phyloP scores from a whole-genome alignment of 192 early-diverging fungal species.

The Entrophospora sp. region DNA sequence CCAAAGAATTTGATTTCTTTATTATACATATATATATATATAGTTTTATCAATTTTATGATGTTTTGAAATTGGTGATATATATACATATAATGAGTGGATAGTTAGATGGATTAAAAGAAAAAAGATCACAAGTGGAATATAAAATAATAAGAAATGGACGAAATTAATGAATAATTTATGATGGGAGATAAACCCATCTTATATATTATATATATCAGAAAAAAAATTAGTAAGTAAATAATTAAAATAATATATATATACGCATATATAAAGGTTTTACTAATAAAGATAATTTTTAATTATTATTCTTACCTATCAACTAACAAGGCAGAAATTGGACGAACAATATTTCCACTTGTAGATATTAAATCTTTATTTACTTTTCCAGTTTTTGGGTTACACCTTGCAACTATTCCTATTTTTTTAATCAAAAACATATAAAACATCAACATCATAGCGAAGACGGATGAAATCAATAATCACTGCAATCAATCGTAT shows the following conservation, averaged over 20 bases:
- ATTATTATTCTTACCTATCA: conserved; percentile 31
- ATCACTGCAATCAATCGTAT: background rate
- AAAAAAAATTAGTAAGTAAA: no score
- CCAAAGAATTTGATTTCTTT: conserved; percentile 40
- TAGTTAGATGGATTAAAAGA: no score
- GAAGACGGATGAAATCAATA: background rate
- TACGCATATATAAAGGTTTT: background rate
- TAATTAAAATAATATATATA: no score
- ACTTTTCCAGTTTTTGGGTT: conserved; percentile 50
- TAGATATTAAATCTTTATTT: conserved; percentile 35
- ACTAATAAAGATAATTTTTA: background rate
- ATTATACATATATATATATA: no score
- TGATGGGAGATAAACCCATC: background rate
- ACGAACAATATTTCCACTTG: conserved; percentile 25
- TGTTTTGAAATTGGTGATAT: no score
- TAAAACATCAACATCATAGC: background rate
- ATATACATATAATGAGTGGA: no score
- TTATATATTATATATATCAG: no score
- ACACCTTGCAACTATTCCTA: conserved; percentile 38
- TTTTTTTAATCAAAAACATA: conserved; percentile 3
- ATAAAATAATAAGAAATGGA: no score
- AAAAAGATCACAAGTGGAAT: no score
- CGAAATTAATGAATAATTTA: background rate
- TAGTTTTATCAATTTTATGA: no score
- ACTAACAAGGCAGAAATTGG: conserved; percentile 34